Base-by-base conservation (phyloP, 2,329 filamentous ascomycete genomes). In the Coniella lustricola region DNA sequence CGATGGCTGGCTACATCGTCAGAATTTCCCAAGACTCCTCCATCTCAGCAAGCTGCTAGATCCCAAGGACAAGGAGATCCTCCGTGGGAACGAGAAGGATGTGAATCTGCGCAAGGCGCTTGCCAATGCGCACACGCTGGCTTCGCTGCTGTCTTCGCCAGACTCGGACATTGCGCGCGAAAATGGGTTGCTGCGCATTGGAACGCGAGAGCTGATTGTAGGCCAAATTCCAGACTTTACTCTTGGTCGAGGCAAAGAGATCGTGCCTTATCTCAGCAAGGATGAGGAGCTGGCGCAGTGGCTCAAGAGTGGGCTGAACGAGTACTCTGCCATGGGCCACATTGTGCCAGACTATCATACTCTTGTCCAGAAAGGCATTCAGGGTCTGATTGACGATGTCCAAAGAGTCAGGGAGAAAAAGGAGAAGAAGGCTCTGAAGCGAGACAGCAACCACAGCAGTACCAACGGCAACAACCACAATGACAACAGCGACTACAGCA, bases 261-360 rank as follows among this genome's bases (percentile, higher is more conserved):
- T 49, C 7, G 46, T 49, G 13, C 46, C 46, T 8, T 49, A 49
- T 17, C 20, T 49, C n/a, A 33, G 45, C 40, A 21, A 45, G n/a
- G 46, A 49, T 14, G 46, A 49, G 16, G 31, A 20, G 9, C 8
- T 49, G 7, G 39, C 38, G 7, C 17, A 21, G n/a, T 49, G 39
- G 39, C 39, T 49, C 13, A 44, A 49, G 33, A 21, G 17, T 10
- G 17, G 21, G 32, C 41, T 49, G 10, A 44, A 49, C 32, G 46
- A 49, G 40, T 36, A n/a, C 22, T 32, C 46, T 21, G 29, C 46
- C 32, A 49, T 49, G 46, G 46, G 46, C 13, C 46, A 49, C 13
- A 37, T 49, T 4, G 40, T 49, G 21, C 46, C 46, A 5, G 41
- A 45, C 33, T 44, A 36, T 13, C 16, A 49, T 14, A 14, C 18